Evolutionary conservation across 2,329 filamentous ascomycete genomes (phyloP).

Genomic region (Cladosporium sp.): DNA sequence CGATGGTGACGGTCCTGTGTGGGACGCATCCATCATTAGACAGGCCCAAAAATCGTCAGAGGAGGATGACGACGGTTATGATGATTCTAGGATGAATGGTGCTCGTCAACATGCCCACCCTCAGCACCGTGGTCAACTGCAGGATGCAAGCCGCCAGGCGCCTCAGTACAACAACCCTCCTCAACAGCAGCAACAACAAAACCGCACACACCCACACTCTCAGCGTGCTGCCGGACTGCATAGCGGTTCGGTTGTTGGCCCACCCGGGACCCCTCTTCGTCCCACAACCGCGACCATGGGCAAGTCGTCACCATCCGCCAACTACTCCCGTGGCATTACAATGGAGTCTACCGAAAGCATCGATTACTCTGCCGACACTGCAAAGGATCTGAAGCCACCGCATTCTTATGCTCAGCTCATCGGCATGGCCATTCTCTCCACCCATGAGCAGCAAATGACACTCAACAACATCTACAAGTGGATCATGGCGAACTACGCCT

Average conservation of each 20-base stretch:
- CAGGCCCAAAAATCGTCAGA: conserved; percentile 46
- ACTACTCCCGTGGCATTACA: conserved; percentile 53
- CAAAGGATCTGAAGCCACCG: conserved; percentile 89
- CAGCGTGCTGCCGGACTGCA: conserved; percentile 30
- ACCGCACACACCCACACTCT: conserved; percentile 41
- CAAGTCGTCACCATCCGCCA: conserved; percentile 50
- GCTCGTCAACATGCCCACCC: conserved; percentile 25
- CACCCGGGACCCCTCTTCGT: conserved; percentile 41
- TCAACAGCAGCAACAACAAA: conserved; percentile 27
- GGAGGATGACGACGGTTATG: conserved; percentile 43
- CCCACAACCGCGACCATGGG: conserved; percentile 32
- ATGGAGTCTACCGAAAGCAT: conserved; percentile 60
- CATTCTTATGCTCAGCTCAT: conserved; percentile 98
- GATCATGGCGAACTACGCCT: conserved; percentile 89
- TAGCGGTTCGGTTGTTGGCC: conserved; percentile 23
- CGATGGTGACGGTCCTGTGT: conserved; percentile 70
- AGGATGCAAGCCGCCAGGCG: conserved; percentile 15
- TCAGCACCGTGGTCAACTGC: conserved; percentile 17
- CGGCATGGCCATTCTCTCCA: conserved; percentile 89
- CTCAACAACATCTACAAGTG: conserved; percentile 91
- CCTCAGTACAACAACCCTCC: conserved; percentile 28
- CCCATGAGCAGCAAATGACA: conserved; percentile 83
- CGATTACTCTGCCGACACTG: conserved; percentile 78
- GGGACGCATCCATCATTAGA: conserved; percentile 45
- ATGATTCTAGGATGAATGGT: conserved; percentile 27